phyloP scores from a whole-genome alignment of 169 alveolate species.

The Babesia bigemina region DNA sequence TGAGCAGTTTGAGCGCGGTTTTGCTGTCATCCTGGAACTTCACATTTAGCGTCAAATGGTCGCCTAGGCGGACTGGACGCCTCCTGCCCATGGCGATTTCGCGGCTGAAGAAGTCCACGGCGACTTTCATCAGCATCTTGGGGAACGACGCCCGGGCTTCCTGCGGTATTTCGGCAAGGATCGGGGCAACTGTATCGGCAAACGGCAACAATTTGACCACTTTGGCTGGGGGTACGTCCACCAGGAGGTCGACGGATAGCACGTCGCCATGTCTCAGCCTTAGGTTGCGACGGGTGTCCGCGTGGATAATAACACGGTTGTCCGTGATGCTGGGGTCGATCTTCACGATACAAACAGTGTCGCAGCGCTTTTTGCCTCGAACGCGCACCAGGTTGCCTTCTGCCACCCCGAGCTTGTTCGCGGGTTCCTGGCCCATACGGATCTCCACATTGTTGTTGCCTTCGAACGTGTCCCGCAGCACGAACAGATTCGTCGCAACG shows the following conservation, averaged over 20 bases:
- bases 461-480: slow-evolving; percentile 44
- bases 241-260: slow-evolving; percentile 44
- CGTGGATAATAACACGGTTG: slow-evolving; percentile 47
- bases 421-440: slow-evolving; percentile 64
- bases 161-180: slow-evolving; percentile 34
- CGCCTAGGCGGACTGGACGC: slow-evolving; percentile 66
- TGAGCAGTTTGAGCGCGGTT: slow-evolving; percentile 19
- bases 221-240: slow-evolving; percentile 52
- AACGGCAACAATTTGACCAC: slow-evolving; percentile 52
- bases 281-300: slow-evolving; percentile 64
- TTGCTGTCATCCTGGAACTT: slow-evolving; percentile 37
- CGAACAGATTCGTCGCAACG: slow-evolving; percentile 42
- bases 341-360: slow-evolving; percentile 53
- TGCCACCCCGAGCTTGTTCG: slow-evolving; percentile 58
- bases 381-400: slow-evolving; percentile 58
- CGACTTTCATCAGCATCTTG: slow-evolving; percentile 51
- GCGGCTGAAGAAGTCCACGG: slow-evolving; percentile 54
- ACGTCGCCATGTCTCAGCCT: slow-evolving; percentile 67
- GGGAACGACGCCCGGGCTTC: slow-evolving; percentile 14
- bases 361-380: slow-evolving; percentile 56
- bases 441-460: slow-evolving; percentile 60
- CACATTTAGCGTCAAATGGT: slow-evolving; percentile 55
- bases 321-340: slow-evolving; percentile 30
- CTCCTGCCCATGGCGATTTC: slow-evolving; percentile 47
- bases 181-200: slow-evolving; percentile 50